Base-by-base conservation (phyloP, 2,329 filamentous ascomycete species). In the Neopestalotiopsis sp. region DNA sequence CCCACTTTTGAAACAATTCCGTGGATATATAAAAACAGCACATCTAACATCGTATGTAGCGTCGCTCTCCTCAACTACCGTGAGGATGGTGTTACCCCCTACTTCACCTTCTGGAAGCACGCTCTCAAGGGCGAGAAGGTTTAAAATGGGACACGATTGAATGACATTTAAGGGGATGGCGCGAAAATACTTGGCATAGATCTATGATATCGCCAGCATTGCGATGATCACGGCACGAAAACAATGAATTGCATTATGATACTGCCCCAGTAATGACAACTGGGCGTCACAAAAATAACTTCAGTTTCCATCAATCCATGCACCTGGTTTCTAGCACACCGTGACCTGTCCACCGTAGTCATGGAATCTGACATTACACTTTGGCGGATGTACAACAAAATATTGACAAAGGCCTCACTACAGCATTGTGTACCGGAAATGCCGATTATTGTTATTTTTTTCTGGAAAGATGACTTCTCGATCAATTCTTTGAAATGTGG, bases 51-150 rank as follows among this genome's bases (percentile, higher is more conserved):
- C 71, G 64, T 34, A 69, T 59, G 17, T 72, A 95, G 93, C 90
- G 87, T 97, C 77, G 87, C 95, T 74, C 93, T 98, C 75, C 92
- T 98, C 81, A 97, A 98, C 89, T 99, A 97, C 90, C 95, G 96
- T 78, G 95, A 97, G 82, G 96, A 98, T 78, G 96, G 96, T 82
- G 83, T 92, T 75, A 98, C 95, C 68, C 96, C 96, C 70, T 99
- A 89, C 81, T 87, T 97, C 77, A 92, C 90, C 75, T 85, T 97
- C 86, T 98, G 95, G 95, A 98, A 98, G 90, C 92, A 98, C 86
- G 96, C 95, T 79, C 84, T 98, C 73, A 87, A 85, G 76, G 91
- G 92, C 86, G 90, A 90, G 88, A 98, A 99, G 93, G 94, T 98
- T 76, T 99, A 95, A 87, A 69, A 10, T 38, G 49, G 24, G 42